Base-by-base conservation (phyloP, 163 green algal genomes). In the Scenedesmus sp. region DNA sequence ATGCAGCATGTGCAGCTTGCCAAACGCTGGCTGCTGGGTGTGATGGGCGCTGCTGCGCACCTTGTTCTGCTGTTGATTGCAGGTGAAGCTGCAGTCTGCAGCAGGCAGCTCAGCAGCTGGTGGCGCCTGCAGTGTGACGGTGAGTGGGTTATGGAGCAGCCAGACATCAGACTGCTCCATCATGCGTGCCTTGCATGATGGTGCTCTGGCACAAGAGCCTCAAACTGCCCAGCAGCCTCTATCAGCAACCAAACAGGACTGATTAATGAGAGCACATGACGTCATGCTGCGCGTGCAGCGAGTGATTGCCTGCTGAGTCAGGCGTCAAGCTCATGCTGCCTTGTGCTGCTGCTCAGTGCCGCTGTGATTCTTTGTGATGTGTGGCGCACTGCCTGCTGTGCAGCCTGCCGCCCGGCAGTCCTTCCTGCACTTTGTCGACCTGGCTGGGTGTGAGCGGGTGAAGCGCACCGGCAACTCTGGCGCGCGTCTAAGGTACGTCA, bases 391-490 rank as follows among this genome's bases (percentile, higher is more conserved):
- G 73, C 15, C 51, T 82, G 73, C 13, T 49, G 35, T n/a, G 35
- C 35, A 44, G 73, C 73, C 44, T 61, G 44, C 37, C 70, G 80
- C 44, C 18, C 73, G 53, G 76, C 73, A 59, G n/a, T 51, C 40
- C 42, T 56, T 51, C 40, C 89, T 92, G 26, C 83, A 90, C 0
- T 97, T 98, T 93, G 95, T 98, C 16, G 97, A 98, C 86, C 89
- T 98, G 88, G 97, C 97, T 30, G 97, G 97, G 15, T 95, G 93
- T 46, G 97, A 98, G 92, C 92, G 97, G 0, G 95, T 95, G 22
- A 89, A 91, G n/a, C 92, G 96, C 51, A 98, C 96, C 0, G 95
- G 95, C 81, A 97, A 97, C 92, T 90, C 92, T 13, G 97, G 97
- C 26, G 90, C 88, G 18, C 91, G 96, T 2, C 94, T 98, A 56